These are phyloP conservation scores for Cystofilobasidium capitatum DNA, from an alignment of 768 basidiomycete species.

Conservation along the genomic window DNA sequence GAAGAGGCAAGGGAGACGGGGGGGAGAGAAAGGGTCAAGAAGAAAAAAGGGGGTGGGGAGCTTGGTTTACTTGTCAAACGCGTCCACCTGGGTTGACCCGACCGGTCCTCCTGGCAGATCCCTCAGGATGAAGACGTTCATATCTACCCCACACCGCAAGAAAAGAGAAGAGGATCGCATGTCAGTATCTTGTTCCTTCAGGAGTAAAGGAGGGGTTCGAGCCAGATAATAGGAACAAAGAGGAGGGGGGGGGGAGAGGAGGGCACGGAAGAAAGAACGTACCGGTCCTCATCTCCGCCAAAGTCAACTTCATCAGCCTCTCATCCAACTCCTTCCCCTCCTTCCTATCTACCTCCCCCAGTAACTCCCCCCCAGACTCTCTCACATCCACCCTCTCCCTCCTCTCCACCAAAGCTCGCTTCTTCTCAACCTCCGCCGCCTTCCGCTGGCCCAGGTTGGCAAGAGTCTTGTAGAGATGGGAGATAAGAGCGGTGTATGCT, in stretches of 20 bases:
- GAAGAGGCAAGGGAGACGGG: too few relatives aligned
- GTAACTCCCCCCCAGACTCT: constrained; percentile 58
- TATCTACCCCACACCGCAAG: constrained; percentile 44
- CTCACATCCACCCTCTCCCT: constrained; percentile 67
- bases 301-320: constrained; percentile 61
- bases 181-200: background rate
- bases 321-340: constrained; percentile 62
- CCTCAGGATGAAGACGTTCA: constrained; percentile 77
- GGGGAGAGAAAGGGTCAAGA: too few relatives aligned
- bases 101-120: constrained; percentile 51
- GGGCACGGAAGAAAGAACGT: too few relatives aligned
- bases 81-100: constrained; percentile 4
- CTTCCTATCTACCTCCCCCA: constrained; percentile 68
- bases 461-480: constrained; percentile 76
- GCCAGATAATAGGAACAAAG: background rate
- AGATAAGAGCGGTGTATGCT: constrained; percentile 66
- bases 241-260: background rate
- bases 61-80: too few relatives aligned
- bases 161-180: background rate
- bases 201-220: background rate
- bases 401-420: constrained; percentile 68
- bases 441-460: constrained; percentile 72
- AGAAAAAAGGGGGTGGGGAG: too few relatives aligned
- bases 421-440: constrained; percentile 61
- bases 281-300: constrained; percentile 66